Percentiles rank a stretch among this genome's conserved stretches.
These are phyloP conservation scores for Ceratocystiopsis sp. DNA, from an alignment of 2,329 filamentous ascomycete genomes.

Conservation along the genomic window DNA sequence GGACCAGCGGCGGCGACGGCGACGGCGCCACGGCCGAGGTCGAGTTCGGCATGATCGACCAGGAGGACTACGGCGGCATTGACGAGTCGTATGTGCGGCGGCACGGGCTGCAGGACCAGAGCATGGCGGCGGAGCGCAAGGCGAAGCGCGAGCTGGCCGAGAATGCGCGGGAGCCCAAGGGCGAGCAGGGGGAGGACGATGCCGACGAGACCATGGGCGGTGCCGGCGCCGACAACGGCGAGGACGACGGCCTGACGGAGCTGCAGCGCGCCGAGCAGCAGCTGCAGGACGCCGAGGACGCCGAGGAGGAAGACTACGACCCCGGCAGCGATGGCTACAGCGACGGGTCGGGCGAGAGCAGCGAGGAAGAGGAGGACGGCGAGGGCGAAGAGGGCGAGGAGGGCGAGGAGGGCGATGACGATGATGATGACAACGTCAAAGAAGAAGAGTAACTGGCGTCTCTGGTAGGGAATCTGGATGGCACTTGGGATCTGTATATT, in stretches of 20 bases:
- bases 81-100: conserved; percentile 43
- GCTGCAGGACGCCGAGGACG: conserved; percentile 43
- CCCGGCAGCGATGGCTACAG: conserved; percentile 44
- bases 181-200: conserved; percentile 18
- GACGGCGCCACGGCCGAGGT: conserved; percentile 38
- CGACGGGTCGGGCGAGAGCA: conserved; percentile 34
- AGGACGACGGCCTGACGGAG: conserved; percentile 27
- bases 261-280: conserved; percentile 32
- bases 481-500: too few relatives aligned
- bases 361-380: conserved; percentile 22
- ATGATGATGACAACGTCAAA: neutral
- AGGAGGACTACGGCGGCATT: conserved; percentile 48
- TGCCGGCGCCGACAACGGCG: conserved; percentile 20
- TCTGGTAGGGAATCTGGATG: neutral
- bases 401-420: neutral
- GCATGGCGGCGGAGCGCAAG: conserved; percentile 50
- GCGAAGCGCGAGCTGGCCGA: conserved; percentile 46
- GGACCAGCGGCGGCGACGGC: conserved; percentile 26
- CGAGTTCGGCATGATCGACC: conserved; percentile 53
- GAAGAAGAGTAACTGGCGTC: too few relatives aligned
- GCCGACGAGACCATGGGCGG: conserved; percentile 16
- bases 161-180: conserved; percentile 30
- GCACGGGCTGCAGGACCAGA: conserved; percentile 46
- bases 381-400: conserved; percentile 9
- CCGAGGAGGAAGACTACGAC: conserved; percentile 50